These are phyloP conservation scores for Thermothelomyces thermophilus DNA, from an alignment of 2,329 filamentous ascomycete genomes.

Conservation along the genomic window DNA sequence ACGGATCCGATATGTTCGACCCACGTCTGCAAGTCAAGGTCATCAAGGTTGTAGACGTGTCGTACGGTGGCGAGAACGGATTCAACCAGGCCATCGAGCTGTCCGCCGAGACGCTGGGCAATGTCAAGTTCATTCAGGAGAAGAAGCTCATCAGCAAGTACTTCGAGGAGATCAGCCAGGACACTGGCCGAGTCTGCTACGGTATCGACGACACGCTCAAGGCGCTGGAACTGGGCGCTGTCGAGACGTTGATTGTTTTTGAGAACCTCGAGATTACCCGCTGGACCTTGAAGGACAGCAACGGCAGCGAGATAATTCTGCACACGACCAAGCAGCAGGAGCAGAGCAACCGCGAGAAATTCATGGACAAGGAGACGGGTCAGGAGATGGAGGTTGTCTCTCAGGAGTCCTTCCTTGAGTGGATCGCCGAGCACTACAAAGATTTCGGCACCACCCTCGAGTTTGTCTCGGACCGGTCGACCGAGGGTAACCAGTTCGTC, in stretches of 20 bases:
- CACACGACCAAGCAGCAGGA: slow-evolving; percentile 89
- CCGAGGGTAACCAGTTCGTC: slow-evolving; percentile 98
- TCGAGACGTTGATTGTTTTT: slow-evolving; percentile 91
- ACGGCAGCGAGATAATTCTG: slow-evolving; percentile 64
- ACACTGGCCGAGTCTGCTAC: slow-evolving; percentile 95
- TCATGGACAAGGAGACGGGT: slow-evolving; percentile 92
- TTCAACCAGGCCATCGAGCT: slow-evolving; percentile 99
- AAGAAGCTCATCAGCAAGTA: slow-evolving; percentile 99
- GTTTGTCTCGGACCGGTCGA: slow-evolving; percentile 95
- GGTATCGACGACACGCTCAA: slow-evolving; percentile 97
- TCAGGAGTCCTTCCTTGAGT: slow-evolving; percentile 93
- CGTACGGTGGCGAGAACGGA: slow-evolving; percentile 97
- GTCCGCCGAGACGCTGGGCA: slow-evolving; percentile 88
- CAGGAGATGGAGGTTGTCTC: slow-evolving; percentile 94
- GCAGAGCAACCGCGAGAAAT: slow-evolving; percentile 64
- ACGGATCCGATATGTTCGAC: slow-evolving; percentile 96
- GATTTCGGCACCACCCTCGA: slow-evolving; percentile 94
- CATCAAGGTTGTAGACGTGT: slow-evolving; percentile 98
- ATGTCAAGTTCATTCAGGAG: slow-evolving; percentile 99
- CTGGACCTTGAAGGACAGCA: slow-evolving; percentile 78
- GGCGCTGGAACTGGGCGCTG: slow-evolving; percentile 89
- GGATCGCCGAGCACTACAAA: slow-evolving; percentile 98
- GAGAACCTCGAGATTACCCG: slow-evolving; percentile 95
- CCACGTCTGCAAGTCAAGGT: slow-evolving; percentile 86
- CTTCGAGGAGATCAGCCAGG: slow-evolving; percentile 98